Percentiles rank a stretch among this genome's conserved stretches.
Evolutionary conservation across 2,329 filamentous ascomycete species (phyloP).

Genomic region (Cryphonectria radicalis): DNA sequence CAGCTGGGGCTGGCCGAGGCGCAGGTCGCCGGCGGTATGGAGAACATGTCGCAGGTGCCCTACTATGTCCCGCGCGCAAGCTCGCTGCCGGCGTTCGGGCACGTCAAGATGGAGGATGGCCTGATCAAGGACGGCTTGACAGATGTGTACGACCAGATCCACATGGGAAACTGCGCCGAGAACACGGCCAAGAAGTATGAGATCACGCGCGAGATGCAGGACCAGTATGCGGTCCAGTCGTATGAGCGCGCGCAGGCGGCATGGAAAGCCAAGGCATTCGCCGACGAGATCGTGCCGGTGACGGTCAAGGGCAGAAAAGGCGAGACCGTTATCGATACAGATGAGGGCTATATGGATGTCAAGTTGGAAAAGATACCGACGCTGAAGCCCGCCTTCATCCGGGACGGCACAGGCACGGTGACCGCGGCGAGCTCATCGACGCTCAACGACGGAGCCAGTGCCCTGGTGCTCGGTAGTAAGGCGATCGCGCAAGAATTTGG

Average conservation of each 20-base stretch:
- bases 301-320: conserved; percentile 85
- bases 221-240: conserved; percentile 85
- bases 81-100: conserved; percentile 81
- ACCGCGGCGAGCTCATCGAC: conserved; percentile 94
- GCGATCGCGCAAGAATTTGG: conserved; percentile 82
- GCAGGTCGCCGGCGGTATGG: conserved; percentile 93
- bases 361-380: conserved; percentile 85
- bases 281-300: conserved; percentile 88
- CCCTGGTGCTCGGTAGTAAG: conserved; percentile 82
- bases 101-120: conserved; percentile 87
- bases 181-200: conserved; percentile 87
- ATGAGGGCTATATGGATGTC: conserved; percentile 88
- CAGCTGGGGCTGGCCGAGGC: conserved; percentile 88
- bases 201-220: conserved; percentile 84
- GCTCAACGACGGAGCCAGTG: conserved; percentile 92
- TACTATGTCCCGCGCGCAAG: conserved; percentile 88
- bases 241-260: conserved; percentile 90
- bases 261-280: conserved; percentile 82
- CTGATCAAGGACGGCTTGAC: conserved; percentile 93
- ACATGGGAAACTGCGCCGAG: conserved; percentile 98
- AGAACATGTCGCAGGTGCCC: conserved; percentile 94
- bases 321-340: conserved; percentile 75
- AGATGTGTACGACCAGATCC: conserved; percentile 95
- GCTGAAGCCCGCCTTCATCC: conserved; percentile 88
- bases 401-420: conserved; percentile 84